Evolutionary conservation across 305 asterid species (phyloP).

Genomic region (Salvia sclarea): DNA sequence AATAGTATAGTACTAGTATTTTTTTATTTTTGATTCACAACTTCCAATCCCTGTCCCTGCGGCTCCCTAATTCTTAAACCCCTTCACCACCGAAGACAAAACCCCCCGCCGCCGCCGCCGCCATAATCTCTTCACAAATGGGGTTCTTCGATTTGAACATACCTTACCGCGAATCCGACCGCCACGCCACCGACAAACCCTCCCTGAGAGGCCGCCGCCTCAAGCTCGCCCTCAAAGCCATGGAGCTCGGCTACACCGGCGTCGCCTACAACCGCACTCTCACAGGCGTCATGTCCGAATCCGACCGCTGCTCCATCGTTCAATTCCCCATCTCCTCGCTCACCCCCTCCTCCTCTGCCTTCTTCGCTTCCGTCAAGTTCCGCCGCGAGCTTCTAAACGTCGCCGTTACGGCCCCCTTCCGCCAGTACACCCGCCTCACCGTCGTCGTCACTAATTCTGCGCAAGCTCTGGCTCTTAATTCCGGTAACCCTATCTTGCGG

Average conservation of each 20-base stretch:
- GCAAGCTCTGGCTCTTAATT: conserved; percentile 64
- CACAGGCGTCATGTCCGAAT: conserved; percentile 84
- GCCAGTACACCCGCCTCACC: conserved; percentile 82
- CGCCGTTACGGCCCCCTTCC: conserved; percentile 60
- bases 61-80: no score
- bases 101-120: not conserved
- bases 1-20: no score
- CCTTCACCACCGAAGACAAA: not conserved
- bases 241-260: conserved; percentile 87
- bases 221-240: conserved; percentile 64
- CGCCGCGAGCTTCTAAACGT: conserved; percentile 67
- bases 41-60: no score
- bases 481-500: conserved; percentile 65
- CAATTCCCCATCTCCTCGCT: conserved; percentile 66
- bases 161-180: conserved; percentile 71
- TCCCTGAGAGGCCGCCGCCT: conserved; percentile 57
- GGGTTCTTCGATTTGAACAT: conserved; percentile 80
- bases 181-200: conserved; percentile 46
- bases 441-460: conserved; percentile 57
- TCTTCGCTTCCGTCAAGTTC: conserved; percentile 62
- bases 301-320: conserved; percentile 67
- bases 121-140: conserved; percentile 38
- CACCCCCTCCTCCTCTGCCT: conserved; percentile 60
- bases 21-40: no score
- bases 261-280: conserved; percentile 77